Conservation (phyloP, 139 green algal species). For the Trebouxia sp. region DNA sequence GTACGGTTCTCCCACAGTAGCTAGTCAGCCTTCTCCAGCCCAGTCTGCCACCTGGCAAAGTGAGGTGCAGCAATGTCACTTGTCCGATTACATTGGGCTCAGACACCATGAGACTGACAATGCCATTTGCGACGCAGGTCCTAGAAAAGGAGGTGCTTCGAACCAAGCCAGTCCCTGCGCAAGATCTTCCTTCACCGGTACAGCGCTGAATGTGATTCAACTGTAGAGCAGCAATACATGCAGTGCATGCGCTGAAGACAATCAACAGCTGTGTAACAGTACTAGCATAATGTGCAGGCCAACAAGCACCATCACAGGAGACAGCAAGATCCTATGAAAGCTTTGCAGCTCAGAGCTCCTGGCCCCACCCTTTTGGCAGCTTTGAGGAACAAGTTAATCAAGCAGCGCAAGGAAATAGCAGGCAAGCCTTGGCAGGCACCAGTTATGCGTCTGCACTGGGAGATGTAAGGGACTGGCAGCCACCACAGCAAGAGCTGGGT, state of each 20-base stretch:
- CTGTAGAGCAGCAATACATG: no score
- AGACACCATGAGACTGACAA: no score
- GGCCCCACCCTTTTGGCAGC: background rate
- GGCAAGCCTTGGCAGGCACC: background rate
- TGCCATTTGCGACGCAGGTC: background rate
- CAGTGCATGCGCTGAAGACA: no score
- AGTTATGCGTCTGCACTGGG: background rate
- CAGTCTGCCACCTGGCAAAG: background rate
- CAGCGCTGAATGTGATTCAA: background rate
- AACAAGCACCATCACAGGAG: background rate
- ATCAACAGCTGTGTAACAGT: no score
- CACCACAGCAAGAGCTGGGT: slow-evolving; percentile 7
- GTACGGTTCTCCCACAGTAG: slow-evolving; percentile 6
- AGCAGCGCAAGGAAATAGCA: background rate
- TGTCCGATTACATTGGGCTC: no score
- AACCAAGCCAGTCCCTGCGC: slow-evolving; percentile 1
- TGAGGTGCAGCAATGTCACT: no score
- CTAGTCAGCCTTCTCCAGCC: background rate
- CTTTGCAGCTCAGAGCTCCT: slow-evolving; percentile 22
- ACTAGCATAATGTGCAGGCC: slow-evolving; percentile 17
- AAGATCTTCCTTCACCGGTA: background rate
- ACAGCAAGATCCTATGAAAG: slow-evolving; percentile 19
- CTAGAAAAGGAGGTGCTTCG: background rate
- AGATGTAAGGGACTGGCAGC: slow-evolving; percentile 9
- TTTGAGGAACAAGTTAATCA: background rate